Percentiles rank a stretch among this genome's conserved stretches.
These are phyloP conservation scores for Strobilomyces confusus DNA, from an alignment of 768 basidiomycete species.

Conservation along the genomic window DNA sequence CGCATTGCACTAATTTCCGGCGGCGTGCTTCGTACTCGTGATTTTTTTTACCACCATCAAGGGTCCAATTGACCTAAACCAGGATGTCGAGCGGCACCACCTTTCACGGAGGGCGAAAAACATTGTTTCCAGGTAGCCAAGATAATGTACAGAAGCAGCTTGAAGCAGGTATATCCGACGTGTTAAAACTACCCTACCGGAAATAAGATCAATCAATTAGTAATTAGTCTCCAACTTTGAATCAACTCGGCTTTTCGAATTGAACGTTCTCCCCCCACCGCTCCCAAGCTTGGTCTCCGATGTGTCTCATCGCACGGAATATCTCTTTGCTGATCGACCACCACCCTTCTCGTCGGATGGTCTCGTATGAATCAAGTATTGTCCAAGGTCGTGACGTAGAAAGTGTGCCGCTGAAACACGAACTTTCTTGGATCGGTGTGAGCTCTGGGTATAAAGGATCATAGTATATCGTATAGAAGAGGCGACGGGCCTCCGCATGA, in stretches of 20 bases:
- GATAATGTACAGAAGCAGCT: slow-evolving; percentile 16
- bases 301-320: slow-evolving; percentile 36
- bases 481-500: slow-evolving; percentile 45
- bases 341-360: slow-evolving; percentile 41
- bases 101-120: background rate
- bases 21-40: background rate
- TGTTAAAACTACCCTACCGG: slow-evolving; percentile 9
- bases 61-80: background rate
- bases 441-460: slow-evolving; percentile 76
- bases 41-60: background rate
- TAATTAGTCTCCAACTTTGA: slow-evolving; percentile 6
- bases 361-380: slow-evolving; percentile 34
- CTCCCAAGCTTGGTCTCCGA: slow-evolving; percentile 42
- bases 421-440: slow-evolving; percentile 41
- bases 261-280: slow-evolving; percentile 34
- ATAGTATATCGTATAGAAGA: slow-evolving; percentile 72
- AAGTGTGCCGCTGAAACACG: slow-evolving; percentile 30
- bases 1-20: background rate
- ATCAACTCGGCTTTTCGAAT: slow-evolving; percentile 30
- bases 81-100: background rate
- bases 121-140: slow-evolving; percentile 6
- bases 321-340: slow-evolving; percentile 35
- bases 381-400: slow-evolving; percentile 38
- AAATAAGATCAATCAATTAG: slow-evolving; percentile 20
- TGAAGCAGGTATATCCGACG: slow-evolving; percentile 5